These are phyloP conservation scores for Margaritispora aquatica DNA, from an alignment of 495 filamentous ascomycete species.

Conservation along the genomic window DNA sequence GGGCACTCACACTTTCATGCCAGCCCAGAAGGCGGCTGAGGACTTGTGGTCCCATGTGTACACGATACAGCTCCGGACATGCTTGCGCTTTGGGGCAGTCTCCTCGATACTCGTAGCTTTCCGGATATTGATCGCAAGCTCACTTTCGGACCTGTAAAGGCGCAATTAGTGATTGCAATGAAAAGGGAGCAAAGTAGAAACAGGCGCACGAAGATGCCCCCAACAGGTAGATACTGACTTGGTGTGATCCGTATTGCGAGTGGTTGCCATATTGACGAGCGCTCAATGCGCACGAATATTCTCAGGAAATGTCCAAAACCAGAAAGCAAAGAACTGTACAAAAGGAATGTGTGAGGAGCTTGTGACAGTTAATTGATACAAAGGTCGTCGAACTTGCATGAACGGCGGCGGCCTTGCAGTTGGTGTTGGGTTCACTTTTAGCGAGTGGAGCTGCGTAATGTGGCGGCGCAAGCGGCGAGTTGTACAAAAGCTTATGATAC, in stretches of 20 bases:
- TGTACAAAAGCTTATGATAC: background rate
- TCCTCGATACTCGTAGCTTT: slow-evolving; percentile 96
- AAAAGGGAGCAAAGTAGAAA: background rate
- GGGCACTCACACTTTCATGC: slow-evolving; percentile 89
- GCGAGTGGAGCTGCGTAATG: slow-evolving; percentile 14
- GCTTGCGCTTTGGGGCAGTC: slow-evolving; percentile 94
- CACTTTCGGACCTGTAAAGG: slow-evolving; percentile 70
- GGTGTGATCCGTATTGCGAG: slow-evolving; percentile 23
- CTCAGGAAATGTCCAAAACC: background rate
- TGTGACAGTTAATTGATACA: background rate
- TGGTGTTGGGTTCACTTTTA: background rate
- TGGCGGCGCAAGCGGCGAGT: slow-evolving; percentile 2
- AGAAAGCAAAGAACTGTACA: slow-evolving; percentile 3
- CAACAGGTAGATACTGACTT: slow-evolving; percentile 17
- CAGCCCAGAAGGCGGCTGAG: slow-evolving; percentile 91
- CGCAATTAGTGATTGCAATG: background rate
- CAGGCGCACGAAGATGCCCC: background rate
- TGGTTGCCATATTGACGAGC: slow-evolving; percentile 16
- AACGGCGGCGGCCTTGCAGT: background rate
- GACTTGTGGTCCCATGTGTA: slow-evolving; percentile 99
- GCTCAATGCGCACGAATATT: slow-evolving; percentile 2
- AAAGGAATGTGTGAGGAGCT: slow-evolving; percentile 4
- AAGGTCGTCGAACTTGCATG: background rate
- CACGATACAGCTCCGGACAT: slow-evolving; percentile 96
- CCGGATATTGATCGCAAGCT: slow-evolving; percentile 90